Conservation (phyloP, 78 protist species). For the Pigoraptor vietnamica region DNA sequence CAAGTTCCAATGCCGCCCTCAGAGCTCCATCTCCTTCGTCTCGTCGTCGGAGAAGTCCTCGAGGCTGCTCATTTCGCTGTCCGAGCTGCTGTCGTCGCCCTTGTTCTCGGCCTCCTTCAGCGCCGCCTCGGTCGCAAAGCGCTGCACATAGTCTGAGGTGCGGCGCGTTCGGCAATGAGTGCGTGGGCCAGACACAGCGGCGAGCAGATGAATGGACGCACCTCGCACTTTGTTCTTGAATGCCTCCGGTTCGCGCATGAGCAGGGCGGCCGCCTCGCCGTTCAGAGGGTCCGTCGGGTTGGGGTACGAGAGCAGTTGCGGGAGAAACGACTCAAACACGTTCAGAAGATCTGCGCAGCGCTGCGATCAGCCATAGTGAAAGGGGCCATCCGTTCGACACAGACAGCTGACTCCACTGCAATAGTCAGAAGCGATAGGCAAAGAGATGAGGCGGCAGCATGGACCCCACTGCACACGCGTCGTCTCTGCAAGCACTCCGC, state of each 20-base stretch:
- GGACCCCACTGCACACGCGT: background rate
- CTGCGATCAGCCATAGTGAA: background rate
- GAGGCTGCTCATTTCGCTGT: background rate
- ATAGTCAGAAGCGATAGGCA: too few species aligned
- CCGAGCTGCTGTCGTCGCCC: background rate
- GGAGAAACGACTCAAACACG: constrained; percentile 89
- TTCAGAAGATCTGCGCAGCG: constrained; percentile 63
- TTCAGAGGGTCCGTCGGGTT: constrained; percentile 96
- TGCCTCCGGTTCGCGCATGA: constrained; percentile 59
- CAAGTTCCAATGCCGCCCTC: background rate
- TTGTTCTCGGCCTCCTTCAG: background rate
- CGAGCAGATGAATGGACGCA: background rate
- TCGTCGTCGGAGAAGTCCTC: background rate
- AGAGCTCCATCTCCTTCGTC: background rate
- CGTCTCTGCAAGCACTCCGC: too few species aligned
- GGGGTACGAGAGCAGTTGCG: constrained; percentile 94
- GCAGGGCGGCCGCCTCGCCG: constrained; percentile 94
- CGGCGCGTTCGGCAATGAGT: background rate
- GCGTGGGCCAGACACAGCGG: background rate
- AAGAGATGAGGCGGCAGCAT: background rate
- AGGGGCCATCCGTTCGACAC: background rate
- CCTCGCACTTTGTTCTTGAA: constrained; percentile 42
- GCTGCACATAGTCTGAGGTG: background rate
- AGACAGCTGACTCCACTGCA: constrained; percentile 21
- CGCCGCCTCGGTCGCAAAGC: background rate